Percentiles rank a stretch among this genome's conserved stretches.
These are phyloP conservation scores for Lactifluus hygrophoroides DNA, from an alignment of 768 basidiomycete genomes.

Conservation along the genomic window DNA sequence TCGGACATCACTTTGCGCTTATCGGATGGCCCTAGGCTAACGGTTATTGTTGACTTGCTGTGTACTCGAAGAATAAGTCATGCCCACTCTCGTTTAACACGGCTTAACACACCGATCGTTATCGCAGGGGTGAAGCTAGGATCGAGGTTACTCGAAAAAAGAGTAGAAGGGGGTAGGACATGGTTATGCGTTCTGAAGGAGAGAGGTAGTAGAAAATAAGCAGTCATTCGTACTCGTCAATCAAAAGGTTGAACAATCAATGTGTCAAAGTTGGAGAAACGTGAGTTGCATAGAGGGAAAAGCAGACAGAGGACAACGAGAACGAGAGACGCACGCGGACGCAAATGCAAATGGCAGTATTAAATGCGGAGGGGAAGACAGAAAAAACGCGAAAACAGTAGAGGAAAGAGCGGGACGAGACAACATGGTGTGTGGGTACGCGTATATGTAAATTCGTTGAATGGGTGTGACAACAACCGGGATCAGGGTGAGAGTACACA, in stretches of 20 bases:
- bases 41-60: neutral
- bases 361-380: neutral
- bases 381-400: neutral
- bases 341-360: neutral
- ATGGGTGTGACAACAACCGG: neutral
- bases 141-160: neutral
- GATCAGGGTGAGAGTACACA: neutral
- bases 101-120: neutral
- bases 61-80: slow-evolving; percentile 3
- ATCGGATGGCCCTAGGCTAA: neutral
- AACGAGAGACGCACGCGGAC: neutral
- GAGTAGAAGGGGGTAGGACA: no score
- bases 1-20: neutral
- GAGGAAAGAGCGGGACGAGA: neutral
- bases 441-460: neutral
- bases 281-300: neutral
- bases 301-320: neutral
- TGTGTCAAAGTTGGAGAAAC: neutral
- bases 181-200: neutral
- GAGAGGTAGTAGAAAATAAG: neutral
- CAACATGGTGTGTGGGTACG: neutral
- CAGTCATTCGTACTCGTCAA: neutral
- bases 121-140: neutral
- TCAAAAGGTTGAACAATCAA: neutral
- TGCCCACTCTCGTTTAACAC: neutral